These are phyloP conservation scores for Phytophthora nicotianae DNA, from an alignment of 352 stramenopile species.

Conservation along the genomic window DNA sequence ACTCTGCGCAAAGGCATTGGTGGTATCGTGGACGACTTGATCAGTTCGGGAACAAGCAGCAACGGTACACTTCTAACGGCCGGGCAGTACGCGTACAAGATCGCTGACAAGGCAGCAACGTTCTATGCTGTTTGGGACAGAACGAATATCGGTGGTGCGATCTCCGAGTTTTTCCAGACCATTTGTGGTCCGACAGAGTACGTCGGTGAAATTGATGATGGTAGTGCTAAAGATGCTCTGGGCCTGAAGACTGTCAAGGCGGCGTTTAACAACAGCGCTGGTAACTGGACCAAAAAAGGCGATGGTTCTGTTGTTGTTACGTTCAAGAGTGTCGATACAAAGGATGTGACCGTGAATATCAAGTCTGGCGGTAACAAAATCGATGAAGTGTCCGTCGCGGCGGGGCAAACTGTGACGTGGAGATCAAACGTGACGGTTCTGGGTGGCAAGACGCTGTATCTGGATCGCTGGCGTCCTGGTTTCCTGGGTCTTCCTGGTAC, in stretches of 20 bases:
- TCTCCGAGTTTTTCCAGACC: slow-evolving; percentile 56
- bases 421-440: slow-evolving; percentile 33
- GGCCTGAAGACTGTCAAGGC: slow-evolving; percentile 43
- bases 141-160: slow-evolving; percentile 46
- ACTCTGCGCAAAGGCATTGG: slow-evolving; percentile 52
- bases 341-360: slow-evolving; percentile 49
- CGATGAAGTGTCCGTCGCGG: slow-evolving; percentile 32
- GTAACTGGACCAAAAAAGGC: slow-evolving; percentile 37
- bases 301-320: slow-evolving; percentile 40
- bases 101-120: slow-evolving; percentile 48
- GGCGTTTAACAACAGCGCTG: slow-evolving; percentile 47
- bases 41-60: slow-evolving; percentile 46
- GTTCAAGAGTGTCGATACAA: slow-evolving; percentile 38
- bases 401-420: slow-evolving; percentile 42
- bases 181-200: slow-evolving; percentile 57
- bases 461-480: slow-evolving; percentile 47
- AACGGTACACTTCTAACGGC: slow-evolving; percentile 38
- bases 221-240: slow-evolving; percentile 46
- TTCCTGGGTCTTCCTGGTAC: slow-evolving; percentile 39
- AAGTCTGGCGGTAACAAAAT: slow-evolving; percentile 40
- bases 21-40: slow-evolving; percentile 50
- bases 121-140: slow-evolving; percentile 53
- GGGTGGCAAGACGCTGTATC: slow-evolving; percentile 45
- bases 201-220: slow-evolving; percentile 54
- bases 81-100: slow-evolving; percentile 44